Conservation (phyloP, 148 eudicot genomes). For the Spergularia bocconei region DNA sequence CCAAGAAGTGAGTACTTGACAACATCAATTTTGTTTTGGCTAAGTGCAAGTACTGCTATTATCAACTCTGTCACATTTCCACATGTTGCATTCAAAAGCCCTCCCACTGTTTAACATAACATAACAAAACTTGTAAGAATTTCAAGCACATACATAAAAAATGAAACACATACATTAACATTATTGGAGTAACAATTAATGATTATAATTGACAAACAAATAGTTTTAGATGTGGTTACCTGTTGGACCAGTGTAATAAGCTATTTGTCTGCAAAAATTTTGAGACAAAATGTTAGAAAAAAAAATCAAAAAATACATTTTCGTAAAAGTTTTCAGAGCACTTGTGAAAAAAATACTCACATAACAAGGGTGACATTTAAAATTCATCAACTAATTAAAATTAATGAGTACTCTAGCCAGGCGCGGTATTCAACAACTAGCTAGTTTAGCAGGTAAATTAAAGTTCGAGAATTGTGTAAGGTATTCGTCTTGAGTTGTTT, state of each 20-base stretch:
- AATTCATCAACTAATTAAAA: no score
- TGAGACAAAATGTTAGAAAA: slow-evolving; percentile 5
- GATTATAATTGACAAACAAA: not conserved
- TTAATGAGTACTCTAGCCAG: no score
- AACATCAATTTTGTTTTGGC: slow-evolving; percentile 60
- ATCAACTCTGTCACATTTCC: slow-evolving; percentile 95
- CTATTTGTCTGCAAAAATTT: slow-evolving; percentile 70
- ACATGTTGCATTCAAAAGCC: slow-evolving; percentile 91
- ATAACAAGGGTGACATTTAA: no score
- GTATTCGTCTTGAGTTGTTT: not conserved
- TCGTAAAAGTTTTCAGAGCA: no score
- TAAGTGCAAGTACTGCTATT: slow-evolving; percentile 76
- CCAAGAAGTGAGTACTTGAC: slow-evolving; percentile 94
- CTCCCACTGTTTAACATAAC: slow-evolving; percentile 60
- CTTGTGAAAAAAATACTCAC: no score
- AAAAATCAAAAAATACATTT: not conserved
- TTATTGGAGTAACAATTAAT: no score
- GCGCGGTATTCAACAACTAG: no score
- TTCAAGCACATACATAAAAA: no score
- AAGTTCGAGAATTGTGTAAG: no score
- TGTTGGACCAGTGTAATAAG: slow-evolving; percentile 86
- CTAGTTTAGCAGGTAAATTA: no score
- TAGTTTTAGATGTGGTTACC: slow-evolving; percentile 38
- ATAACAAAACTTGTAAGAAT: not conserved
- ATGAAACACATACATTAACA: no score